Percentiles rank a stretch among this genome's conserved stretches.
Evolutionary conservation across 305 asterid genomes (phyloP).

Genomic region (Ilex paraguariensis): DNA sequence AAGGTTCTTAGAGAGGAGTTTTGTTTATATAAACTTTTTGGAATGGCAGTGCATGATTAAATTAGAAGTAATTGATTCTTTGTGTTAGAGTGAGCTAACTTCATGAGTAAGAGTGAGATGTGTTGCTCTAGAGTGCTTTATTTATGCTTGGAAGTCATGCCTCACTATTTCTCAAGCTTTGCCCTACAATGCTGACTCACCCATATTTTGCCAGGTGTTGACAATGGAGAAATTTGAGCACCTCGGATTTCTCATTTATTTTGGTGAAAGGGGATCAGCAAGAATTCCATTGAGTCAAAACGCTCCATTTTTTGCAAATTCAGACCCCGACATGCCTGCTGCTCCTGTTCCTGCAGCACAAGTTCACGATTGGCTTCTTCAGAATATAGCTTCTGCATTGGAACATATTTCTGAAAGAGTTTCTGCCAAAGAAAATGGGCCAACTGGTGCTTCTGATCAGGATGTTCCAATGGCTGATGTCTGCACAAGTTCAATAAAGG

Average conservation of each 20-base stretch:
- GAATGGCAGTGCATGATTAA: too few relatives aligned
- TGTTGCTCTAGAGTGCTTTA: too few relatives aligned
- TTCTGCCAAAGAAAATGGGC: slow-evolving; percentile 80
- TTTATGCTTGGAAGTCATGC: too few relatives aligned
- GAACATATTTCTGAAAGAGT: slow-evolving; percentile 78
- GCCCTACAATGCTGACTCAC: slow-evolving; percentile 8
- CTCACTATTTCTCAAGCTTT: slow-evolving; percentile 7
- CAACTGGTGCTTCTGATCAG: slow-evolving; percentile 64
- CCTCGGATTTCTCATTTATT: slow-evolving; percentile 75
- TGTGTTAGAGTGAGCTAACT: too few relatives aligned
- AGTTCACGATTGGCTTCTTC: slow-evolving; percentile 91
- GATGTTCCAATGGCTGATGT: slow-evolving; percentile 89
- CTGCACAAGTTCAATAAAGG: slow-evolving; percentile 45
- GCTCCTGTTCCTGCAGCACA: slow-evolving; percentile 92
- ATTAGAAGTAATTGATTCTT: too few relatives aligned
- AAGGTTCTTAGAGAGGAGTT: too few relatives aligned
- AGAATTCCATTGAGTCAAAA: slow-evolving; percentile 76
- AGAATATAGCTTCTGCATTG: slow-evolving; percentile 71
- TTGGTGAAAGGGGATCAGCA: slow-evolving; percentile 79
- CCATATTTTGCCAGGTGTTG: slow-evolving; percentile 50
- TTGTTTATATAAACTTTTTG: too few relatives aligned
- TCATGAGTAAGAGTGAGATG: too few relatives aligned
- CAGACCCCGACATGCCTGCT: slow-evolving; percentile 98
- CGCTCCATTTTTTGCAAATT: slow-evolving; percentile 92
- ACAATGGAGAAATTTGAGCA: slow-evolving; percentile 86